Evolutionary conservation across 179 eudicot species (phyloP), one percentile per base, ranked within the genome.

Genomic region (Vitellaria paradoxa): DNA sequence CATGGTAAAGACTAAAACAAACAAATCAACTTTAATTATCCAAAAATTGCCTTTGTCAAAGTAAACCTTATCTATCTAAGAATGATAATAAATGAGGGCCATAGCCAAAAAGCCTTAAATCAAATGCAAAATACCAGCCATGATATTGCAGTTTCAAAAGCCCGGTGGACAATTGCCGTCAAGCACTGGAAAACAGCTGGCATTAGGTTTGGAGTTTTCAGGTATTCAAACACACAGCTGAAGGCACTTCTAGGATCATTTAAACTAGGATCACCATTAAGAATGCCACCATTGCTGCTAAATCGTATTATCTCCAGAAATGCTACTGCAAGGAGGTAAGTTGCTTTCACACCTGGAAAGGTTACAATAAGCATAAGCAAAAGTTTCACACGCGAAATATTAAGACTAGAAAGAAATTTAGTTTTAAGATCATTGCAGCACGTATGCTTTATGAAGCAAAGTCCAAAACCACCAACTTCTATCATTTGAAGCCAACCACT

Each of bases 201-300:
- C 81, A 87, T 87, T 70, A 96, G 99, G 82, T 90, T 92, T 76
- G 98, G 97, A 73, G 98, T 96, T 81, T 88, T 92, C 78, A 96
- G 84, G 84, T 96, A 96, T 81, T 96, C 99, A 82, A 96, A 94
- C 73, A 87, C 99, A 90, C 98, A 96, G 84, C 91, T 89, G 87
- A 96, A 94, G 80, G 99, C 99, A 82, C 99, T 96, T 81, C 89
- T 87, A 73, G 92, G 87, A 80, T 90, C 89, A 76, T 90, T 84
- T 61, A 86, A 80, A 83, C 79, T 89, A 65, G 89, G 75, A 70
- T 86, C 88, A 80, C 91, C 87, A 84, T 92, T 96, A 49, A 96
- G 99, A 82, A 96, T 92, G 75, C 99, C 99, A 37, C 99, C 98
- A 77, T 96, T 96, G 89, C 99, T 94, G 88, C 97, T 96, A 82